A percentile compares a stretch with the other conserved stretches of the same genome.
Conservation (phyloP, 768 basidiomycete genomes). For the Boletus tomentosulus region DNA sequence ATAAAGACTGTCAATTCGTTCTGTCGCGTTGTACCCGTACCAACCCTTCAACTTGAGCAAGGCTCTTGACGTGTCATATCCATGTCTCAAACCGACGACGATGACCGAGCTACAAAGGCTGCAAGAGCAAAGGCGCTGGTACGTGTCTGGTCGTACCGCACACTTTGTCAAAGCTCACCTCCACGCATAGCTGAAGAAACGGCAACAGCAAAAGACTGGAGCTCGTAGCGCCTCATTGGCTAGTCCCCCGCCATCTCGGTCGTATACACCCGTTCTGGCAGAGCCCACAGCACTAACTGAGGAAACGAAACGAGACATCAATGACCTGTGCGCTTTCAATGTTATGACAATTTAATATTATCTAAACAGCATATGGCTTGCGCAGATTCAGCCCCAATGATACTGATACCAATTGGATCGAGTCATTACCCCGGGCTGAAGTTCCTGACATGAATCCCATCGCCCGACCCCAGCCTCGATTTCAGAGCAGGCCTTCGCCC, state of each 20-base stretch:
- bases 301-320: slow-evolving; percentile 47
- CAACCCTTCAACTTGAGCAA: too few relatives aligned
- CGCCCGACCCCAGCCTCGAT: slow-evolving; percentile 25
- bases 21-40: slow-evolving; percentile 1
- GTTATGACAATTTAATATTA: neutral
- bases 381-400: slow-evolving; percentile 45
- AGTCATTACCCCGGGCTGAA: slow-evolving; percentile 49
- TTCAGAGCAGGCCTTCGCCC: slow-evolving; percentile 12
- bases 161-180: neutral
- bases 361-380: slow-evolving; percentile 13
- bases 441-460: slow-evolving; percentile 27
- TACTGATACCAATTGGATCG: slow-evolving; percentile 51
- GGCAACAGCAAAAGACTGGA: slow-evolving; percentile 63
- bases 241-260: slow-evolving; percentile 44
- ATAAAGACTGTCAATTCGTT: neutral
- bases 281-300: slow-evolving; percentile 34
- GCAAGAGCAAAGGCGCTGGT: slow-evolving; percentile 85
- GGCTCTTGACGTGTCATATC: slow-evolving; percentile 3
- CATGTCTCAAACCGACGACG: slow-evolving; percentile 55
- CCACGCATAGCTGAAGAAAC: slow-evolving; percentile 65
- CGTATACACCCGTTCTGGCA: slow-evolving; percentile 50
- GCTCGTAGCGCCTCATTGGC: slow-evolving; percentile 31
- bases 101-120: slow-evolving; percentile 75
- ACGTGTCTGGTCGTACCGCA: slow-evolving; percentile 17
- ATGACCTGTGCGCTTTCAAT: slow-evolving; percentile 56